These are phyloP conservation scores for Sarocladiaceae sp. DNA, from an alignment of 2,329 filamentous ascomycete species.

Conservation along the genomic window DNA sequence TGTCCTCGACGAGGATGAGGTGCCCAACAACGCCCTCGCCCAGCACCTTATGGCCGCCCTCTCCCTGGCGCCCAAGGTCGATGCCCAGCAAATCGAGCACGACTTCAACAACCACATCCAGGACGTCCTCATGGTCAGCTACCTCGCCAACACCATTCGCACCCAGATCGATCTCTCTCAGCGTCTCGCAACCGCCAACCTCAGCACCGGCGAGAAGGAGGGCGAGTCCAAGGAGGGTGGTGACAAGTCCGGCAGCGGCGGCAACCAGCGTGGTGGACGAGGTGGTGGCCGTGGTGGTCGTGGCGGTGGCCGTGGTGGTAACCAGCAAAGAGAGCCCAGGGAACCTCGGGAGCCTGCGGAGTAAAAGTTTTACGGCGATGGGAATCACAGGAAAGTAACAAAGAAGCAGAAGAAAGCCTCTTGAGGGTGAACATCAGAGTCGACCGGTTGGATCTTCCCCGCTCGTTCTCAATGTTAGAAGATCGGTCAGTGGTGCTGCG, in stretches of 20 bases:
- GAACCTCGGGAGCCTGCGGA: conserved; percentile 34
- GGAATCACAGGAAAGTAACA: too few relatives aligned
- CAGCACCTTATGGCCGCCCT: conserved; percentile 94
- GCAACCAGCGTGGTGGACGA: conserved; percentile 33
- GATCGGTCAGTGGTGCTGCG: too few relatives aligned
- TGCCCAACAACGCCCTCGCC: conserved; percentile 83
- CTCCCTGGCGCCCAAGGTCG: conserved; percentile 90
- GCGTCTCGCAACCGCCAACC: conserved; percentile 75
- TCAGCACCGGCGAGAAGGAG: conserved; percentile 45
- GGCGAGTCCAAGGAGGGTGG: conserved; percentile 42
- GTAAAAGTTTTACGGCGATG: conserved; percentile 25
- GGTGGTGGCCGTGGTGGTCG: conserved; percentile 44
- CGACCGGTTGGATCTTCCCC: too few relatives aligned
- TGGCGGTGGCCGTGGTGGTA: conserved; percentile 43
- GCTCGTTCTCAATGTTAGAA: too few relatives aligned
- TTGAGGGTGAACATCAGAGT: too few relatives aligned
- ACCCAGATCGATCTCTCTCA: conserved; percentile 98
- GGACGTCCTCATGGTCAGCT: conserved; percentile 95
- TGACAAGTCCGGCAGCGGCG: conserved; percentile 26
- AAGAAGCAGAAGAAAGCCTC: too few relatives aligned
- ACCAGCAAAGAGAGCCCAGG: conserved; percentile 44
- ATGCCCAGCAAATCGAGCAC: conserved; percentile 81
- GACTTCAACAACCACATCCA: conserved; percentile 99
- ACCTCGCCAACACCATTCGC: conserved; percentile 96
- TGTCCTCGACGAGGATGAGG: conserved; percentile 87